Percentiles rank a stretch among this genome's conserved stretches.
Conservation (phyloP, 768 basidiomycete genomes). For the Megacollybia marginata region DNA sequence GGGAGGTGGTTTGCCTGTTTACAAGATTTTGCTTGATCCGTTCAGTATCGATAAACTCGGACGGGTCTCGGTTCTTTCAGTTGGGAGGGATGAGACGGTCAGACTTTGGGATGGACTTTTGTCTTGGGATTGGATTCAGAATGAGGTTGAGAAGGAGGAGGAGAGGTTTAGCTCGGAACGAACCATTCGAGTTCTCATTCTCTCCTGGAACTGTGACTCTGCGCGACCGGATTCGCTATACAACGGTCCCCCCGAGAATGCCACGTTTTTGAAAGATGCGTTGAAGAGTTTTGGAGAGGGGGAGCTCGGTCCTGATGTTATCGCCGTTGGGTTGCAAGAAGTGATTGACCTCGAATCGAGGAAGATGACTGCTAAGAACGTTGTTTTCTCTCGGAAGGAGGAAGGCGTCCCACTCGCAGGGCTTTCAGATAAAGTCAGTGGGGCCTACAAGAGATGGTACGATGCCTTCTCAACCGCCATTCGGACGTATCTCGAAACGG, state of each 20-base stretch:
- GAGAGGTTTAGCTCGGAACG: constrained; percentile 74
- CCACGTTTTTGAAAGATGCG: constrained; percentile 72
- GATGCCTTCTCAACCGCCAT: constrained; percentile 73
- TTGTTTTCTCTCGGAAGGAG: constrained; percentile 67
- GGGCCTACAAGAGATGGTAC: constrained; percentile 84
- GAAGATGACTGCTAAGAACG: constrained; percentile 87
- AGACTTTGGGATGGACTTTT: constrained; percentile 89
- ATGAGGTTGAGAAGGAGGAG: constrained; percentile 14
- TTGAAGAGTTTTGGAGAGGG: constrained; percentile 53
- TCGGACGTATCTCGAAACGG: constrained; percentile 63
- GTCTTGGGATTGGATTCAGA: constrained; percentile 67
- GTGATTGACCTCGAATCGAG: constrained; percentile 92
- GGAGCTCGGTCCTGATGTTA: constrained; percentile 60
- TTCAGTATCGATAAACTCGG: constrained; percentile 65
- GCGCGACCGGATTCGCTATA: constrained; percentile 70
- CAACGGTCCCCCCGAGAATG: constrained; percentile 57
- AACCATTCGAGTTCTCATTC: constrained; percentile 65
- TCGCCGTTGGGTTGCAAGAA: constrained; percentile 94
- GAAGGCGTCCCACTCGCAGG: constrained; percentile 11
- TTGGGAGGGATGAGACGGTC: constrained; percentile 66
- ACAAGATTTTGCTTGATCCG: constrained; percentile 61
- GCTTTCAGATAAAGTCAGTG: constrained; percentile 77
- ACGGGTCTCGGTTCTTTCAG: constrained; percentile 64
- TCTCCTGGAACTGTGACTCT: constrained; percentile 93
- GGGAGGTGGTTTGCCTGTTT: constrained; percentile 46